Evolutionary conservation across 2,329 filamentous ascomycete species (phyloP).

Genomic region (Pseudopyrenochaeta lycopersici): DNA sequence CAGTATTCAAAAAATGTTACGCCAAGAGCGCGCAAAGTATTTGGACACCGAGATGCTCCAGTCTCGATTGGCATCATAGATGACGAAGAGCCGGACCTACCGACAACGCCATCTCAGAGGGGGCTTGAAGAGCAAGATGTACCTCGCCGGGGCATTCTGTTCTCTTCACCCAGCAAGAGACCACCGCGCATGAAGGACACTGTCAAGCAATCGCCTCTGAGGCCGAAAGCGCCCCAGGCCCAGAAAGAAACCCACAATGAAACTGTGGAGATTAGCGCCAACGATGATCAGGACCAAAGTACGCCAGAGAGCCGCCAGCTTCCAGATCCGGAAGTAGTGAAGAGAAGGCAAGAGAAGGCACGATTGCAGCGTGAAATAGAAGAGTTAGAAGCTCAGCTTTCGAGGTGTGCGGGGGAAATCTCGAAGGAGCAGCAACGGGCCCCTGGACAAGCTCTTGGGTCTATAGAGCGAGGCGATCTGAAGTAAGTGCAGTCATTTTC

Average conservation of each 20-base stretch:
- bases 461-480: conserved; percentile 33
- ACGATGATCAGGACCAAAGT: neutral
- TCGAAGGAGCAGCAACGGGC: conserved; percentile 32
- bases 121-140: conserved; percentile 24
- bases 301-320: conserved; percentile 10
- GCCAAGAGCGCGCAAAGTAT: conserved; percentile 13
- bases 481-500: conserved; percentile 19
- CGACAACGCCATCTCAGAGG: conserved; percentile 29
- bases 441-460: conserved; percentile 16
- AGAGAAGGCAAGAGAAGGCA: conserved; percentile 41
- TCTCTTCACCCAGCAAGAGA: conserved; percentile 44
- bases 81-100: conserved; percentile 30
- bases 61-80: neutral
- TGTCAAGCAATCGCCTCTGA: conserved; percentile 22
- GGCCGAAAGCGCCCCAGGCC: conserved; percentile 20
- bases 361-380: conserved; percentile 37
- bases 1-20: conserved; percentile 12
- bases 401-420: conserved; percentile 38
- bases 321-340: conserved; percentile 35
- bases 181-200: conserved; percentile 28
- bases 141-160: conserved; percentile 32
- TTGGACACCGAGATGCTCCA: neutral
- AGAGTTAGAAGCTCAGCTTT: conserved; percentile 44
- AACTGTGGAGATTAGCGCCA: conserved; percentile 17
- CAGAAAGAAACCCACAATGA: conserved; percentile 18